Evolutionary conservation across 441 rosid species (phyloP).

Genomic region (Erodium moschatum): DNA sequence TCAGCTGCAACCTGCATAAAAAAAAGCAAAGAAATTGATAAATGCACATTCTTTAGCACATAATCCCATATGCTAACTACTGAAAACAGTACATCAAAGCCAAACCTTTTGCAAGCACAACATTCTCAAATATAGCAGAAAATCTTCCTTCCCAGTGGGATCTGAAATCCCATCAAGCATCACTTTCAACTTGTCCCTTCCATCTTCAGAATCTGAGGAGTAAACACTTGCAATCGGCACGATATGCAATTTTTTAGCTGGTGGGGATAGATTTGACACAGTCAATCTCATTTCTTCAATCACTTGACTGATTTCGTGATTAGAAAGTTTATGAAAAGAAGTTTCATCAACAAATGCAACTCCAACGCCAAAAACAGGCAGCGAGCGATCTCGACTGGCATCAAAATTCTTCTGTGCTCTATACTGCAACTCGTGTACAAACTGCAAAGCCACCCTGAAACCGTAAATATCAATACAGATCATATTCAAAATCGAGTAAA

Average conservation of each 20-base stretch:
- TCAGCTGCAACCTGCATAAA: too few species aligned
- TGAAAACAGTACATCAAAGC: neutral
- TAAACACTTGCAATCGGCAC: conserved; percentile 26
- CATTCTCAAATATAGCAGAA: conserved; percentile 53
- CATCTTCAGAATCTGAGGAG: conserved; percentile 21
- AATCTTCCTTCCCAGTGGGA: conserved; percentile 74
- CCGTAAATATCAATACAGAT: neutral
- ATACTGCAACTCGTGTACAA: conserved; percentile 43
- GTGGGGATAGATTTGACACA: conserved; percentile 47
- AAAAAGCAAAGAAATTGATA: too few species aligned
- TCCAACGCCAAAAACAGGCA: conserved; percentile 82
- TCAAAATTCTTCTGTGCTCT: conserved; percentile 77
- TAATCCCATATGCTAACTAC: too few species aligned
- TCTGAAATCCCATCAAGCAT: conserved; percentile 46
- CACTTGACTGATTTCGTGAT: conserved; percentile 28
- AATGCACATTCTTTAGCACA: too few species aligned
- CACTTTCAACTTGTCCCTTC: conserved; percentile 37
- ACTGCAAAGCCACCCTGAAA: conserved; percentile 64
- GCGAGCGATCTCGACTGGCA: conserved; percentile 68
- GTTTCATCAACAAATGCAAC: conserved; percentile 75
- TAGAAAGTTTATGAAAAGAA: conserved; percentile 28
- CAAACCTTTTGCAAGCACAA: conserved; percentile 69
- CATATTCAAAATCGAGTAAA: too few species aligned
- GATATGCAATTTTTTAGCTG: conserved; percentile 32
- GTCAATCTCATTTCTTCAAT: conserved; percentile 18